Conservation (phyloP, 805 yeast species). For the Ogataea trehalophila region DNA sequence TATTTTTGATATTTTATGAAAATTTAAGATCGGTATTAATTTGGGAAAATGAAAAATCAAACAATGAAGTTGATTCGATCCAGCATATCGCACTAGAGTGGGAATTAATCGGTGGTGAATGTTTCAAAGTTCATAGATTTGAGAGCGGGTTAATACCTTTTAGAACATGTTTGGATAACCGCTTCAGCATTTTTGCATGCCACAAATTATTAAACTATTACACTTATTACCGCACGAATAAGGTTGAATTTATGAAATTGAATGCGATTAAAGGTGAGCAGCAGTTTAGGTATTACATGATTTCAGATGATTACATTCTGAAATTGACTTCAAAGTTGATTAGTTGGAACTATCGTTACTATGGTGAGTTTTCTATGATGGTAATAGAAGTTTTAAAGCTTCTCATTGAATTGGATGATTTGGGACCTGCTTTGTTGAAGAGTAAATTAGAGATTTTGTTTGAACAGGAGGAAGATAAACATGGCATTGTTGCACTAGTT, state of each 20-base stretch:
- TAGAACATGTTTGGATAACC: slow-evolving; percentile 47
- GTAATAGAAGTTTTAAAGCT: slow-evolving; percentile 38
- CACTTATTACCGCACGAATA: slow-evolving; percentile 21
- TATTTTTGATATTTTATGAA: slow-evolving; percentile 61
- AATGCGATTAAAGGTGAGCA: slow-evolving; percentile 16
- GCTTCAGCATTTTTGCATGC: slow-evolving; percentile 61
- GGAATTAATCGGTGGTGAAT: slow-evolving; percentile 63
- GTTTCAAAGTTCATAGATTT: slow-evolving; percentile 43
- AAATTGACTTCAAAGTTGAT: slow-evolving; percentile 43
- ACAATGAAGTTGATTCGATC: slow-evolving; percentile 21
- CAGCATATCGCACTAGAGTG: slow-evolving; percentile 66
- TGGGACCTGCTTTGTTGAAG: slow-evolving; percentile 36
- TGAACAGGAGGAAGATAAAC: slow-evolving; percentile 11
- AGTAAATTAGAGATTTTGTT: slow-evolving; percentile 35
- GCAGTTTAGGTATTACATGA: slow-evolving; percentile 5
- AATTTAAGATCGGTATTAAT: slow-evolving; percentile 77
- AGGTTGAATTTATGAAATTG: slow-evolving; percentile 20
- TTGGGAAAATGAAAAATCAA: slow-evolving; percentile 31
- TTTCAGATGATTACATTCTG: slow-evolving; percentile 35
- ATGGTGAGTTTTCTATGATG: slow-evolving; percentile 46
- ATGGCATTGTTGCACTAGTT: slow-evolving; percentile 9
- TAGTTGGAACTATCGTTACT: slow-evolving; percentile 64
- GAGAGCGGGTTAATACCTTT: slow-evolving; percentile 48
- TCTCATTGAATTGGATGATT: slow-evolving; percentile 31
- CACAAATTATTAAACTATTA: slow-evolving; percentile 44